Evolutionary conservation across 75 land plant species (phyloP).

Genomic region (Isoetes taiwanensis): DNA sequence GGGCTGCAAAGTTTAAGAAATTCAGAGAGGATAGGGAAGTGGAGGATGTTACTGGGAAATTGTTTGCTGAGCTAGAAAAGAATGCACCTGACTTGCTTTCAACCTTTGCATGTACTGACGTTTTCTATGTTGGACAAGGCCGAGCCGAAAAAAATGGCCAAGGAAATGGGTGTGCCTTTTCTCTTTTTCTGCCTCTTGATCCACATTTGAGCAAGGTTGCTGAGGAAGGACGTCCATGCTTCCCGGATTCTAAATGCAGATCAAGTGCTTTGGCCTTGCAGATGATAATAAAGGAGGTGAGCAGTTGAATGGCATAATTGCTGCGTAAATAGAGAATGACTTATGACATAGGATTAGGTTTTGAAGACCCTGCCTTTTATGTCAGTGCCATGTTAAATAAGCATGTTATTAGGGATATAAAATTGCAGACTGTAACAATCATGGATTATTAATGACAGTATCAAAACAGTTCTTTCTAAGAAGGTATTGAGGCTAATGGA

Average conservation of each 20-base stretch:
- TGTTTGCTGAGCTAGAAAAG: constrained; percentile 23
- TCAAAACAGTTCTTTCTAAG: too few species aligned
- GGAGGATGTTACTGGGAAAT: constrained; percentile 50
- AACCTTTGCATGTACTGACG: constrained; percentile 48
- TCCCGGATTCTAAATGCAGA: constrained; percentile 42
- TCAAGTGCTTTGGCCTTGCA: constrained; percentile 66
- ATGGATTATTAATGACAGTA: too few species aligned
- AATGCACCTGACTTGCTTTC: constrained; percentile 62
- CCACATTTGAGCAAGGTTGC: constrained; percentile 91
- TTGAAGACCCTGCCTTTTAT: too few species aligned
- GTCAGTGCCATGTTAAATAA: too few species aligned
- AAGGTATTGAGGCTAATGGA: too few species aligned
- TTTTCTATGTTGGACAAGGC: constrained; percentile 77
- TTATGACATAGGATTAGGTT: too few species aligned
- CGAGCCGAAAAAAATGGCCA: constrained; percentile 86
- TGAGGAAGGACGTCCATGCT: constrained; percentile 90
- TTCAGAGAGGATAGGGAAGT: constrained; percentile 42
- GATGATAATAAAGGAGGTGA: constrained; percentile 48
- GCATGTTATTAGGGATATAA: too few species aligned
- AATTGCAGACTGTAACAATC: too few species aligned
- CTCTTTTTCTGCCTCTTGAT: constrained; percentile 86
- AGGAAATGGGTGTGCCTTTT: constrained; percentile 80
- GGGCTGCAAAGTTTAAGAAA: constrained; percentile 40
- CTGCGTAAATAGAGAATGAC: too few species aligned
- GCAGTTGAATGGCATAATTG: too few species aligned